Evolutionary conservation across 192 early-diverging fungal species (phyloP).

Genomic region (Entrophospora sp.): DNA sequence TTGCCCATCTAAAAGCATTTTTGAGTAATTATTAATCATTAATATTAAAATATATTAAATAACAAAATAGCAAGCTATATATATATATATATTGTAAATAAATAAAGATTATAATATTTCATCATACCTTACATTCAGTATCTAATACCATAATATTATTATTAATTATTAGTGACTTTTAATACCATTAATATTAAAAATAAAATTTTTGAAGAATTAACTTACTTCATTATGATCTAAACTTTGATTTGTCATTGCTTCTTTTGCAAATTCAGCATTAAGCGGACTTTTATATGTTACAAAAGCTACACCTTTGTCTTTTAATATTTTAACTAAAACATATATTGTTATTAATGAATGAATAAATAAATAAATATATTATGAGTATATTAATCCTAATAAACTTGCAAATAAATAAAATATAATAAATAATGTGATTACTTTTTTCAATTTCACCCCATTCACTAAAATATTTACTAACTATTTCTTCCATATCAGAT

Average conservation of each 20-base stretch:
- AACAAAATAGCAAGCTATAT: neutral
- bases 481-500: conserved; percentile 35
- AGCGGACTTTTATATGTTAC: conserved; percentile 61
- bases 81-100: conserved; percentile 16
- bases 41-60: conserved; percentile 13
- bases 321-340: conserved; percentile 55
- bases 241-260: conserved; percentile 78
- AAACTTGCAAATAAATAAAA: too few species aligned
- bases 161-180: neutral
- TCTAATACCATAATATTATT: neutral
- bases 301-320: conserved; percentile 70
- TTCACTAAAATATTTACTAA: conserved; percentile 57
- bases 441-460: conserved; percentile 73
- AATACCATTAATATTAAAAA: neutral
- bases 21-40: too few species aligned
- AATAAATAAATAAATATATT: too few species aligned
- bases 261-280: conserved; percentile 82
- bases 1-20: conserved; percentile 80
- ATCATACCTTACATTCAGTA: conserved; percentile 30
- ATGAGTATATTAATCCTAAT: too few species aligned
- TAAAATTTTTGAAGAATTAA: neutral
- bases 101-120: neutral
- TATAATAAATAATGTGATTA: too few species aligned
- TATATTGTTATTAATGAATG: too few species aligned
- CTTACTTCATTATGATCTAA: conserved; percentile 68